Base-by-base conservation (phyloP, 352 stramenopile genomes). In the Globisporangium canariense region DNA sequence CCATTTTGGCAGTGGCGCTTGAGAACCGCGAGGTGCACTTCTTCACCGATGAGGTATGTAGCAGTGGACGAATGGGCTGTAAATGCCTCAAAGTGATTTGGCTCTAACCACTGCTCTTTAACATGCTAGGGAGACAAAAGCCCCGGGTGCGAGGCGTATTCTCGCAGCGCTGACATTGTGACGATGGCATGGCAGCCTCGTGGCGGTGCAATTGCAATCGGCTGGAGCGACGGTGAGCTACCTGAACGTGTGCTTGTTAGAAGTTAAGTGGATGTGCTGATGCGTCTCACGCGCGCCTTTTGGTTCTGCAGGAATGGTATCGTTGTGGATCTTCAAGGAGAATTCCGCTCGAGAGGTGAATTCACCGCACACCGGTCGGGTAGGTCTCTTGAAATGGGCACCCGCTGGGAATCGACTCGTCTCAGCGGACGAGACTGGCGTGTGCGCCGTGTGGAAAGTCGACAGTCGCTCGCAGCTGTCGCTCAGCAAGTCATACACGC, bases 21-120 rank as follows among this genome's bases (percentile, higher is more conserved):
- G 83, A 97, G 59, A 95, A 93, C 65, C 76, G 80, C 22, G 83
- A 94, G 64, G 75, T 97, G n/a, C 79, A 94, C 52, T 96, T 97
- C 60, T 97, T 93, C 69, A 91, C 75, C 0, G 90, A 97, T 75
- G 90, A 97, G 73, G 88, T 93, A 63, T 32, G 58, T 51, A 2
- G 38, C n/a, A 3, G 5, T 25, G 13, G 18, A 9, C 52, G 4
- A 16, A 18, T 54, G 28, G 7, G 10, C 18, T 49, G 40, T 20
- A 16, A 47, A 7, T 38, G n/a, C 8, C 16, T 55, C 10, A 2
- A 22, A 3, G 6, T 20, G 13, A 10, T 30, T 32, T 22, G 18
- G 18, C 6, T 3, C 13, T 55, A 8, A 55, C 25, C 13, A 6
- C 63, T 53, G 63, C 58, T 20, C 59, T 47, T 1, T 10, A 13